Evolutionary conservation across 2,329 filamentous ascomycete genomes (phyloP), one percentile per base, ranked within the genome.

Genomic region (Immersiporthe knoxdaviesiana): DNA sequence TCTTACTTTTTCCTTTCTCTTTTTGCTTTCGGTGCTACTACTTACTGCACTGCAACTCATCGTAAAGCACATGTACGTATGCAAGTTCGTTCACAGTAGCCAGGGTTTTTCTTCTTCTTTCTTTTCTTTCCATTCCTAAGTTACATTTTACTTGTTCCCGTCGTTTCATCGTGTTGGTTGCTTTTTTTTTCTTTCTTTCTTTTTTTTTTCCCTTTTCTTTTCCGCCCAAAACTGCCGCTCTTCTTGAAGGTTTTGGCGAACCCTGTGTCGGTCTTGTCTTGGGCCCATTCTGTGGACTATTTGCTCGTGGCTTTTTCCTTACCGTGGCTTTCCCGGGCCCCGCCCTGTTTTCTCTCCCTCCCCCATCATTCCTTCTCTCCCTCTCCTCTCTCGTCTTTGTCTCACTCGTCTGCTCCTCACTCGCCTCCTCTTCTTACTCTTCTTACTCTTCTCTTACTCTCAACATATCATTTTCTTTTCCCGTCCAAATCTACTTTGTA

Each of bases 241-340:
- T 35, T 35, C 30, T 8, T n/a, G 11, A 14, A 52, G 3, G 50
- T 14, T 27, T 18, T n/a, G 7, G 44, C 44, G 7, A n/a, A n/a
- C 44, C 58, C 6, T 60, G 18, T 37, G 27, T 18, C 58, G 24
- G 52, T 56, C 3, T 32, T n/a, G 56, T 37, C 32, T 59, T 27
- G 59, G 39, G 18, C 21, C 16, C 37, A 10, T 24, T 44, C 24
- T 14, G 18, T 12, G 24, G 12, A 39, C 37, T 27, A 62, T 44
- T 61, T 62, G 35, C 59, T 44, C 59, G 41, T 63, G 37, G 37
- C 61, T 63, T 39, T 39, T 39, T 12, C 39, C 37, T 27, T 30
- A 24, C 61, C 30, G 41, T 44, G 37, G 39, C 39, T 50, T 6
- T 27, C 37, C 35, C 35, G 11, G 37, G 4, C 59, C n/a, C 59